phyloP scores from a whole-genome alignment of 129 eudicot species.

The Centella asiatica region DNA sequence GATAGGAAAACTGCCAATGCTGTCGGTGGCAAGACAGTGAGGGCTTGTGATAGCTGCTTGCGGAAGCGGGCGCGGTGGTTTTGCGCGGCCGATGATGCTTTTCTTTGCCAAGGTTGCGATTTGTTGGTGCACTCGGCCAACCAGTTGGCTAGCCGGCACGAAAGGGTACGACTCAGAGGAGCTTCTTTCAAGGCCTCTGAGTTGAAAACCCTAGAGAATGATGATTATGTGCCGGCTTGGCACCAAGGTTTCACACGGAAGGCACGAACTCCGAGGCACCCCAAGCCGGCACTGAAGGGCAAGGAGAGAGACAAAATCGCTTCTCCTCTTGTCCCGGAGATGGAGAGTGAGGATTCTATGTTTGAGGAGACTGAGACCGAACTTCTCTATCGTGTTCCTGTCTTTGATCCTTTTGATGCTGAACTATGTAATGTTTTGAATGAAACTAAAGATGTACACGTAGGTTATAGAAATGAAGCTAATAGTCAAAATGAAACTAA shows the following conservation, averaged over 20 bases:
- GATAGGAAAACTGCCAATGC: slow-evolving; percentile 52
- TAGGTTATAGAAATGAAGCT: background rate
- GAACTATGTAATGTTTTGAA: slow-evolving; percentile 30
- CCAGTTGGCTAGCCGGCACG: slow-evolving; percentile 73
- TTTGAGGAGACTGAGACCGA: slow-evolving; percentile 55
- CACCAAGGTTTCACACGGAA: slow-evolving; percentile 69
- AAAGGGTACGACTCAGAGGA: slow-evolving; percentile 50
- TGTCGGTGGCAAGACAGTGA: slow-evolving; percentile 62
- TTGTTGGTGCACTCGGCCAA: slow-evolving; percentile 70
- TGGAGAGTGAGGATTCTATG: slow-evolving; percentile 33
- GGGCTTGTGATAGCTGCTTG: slow-evolving; percentile 86
- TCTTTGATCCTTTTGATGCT: slow-evolving; percentile 49
- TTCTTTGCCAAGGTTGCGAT: slow-evolving; percentile 78
- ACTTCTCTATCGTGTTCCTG: slow-evolving; percentile 60
- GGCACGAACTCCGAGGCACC: slow-evolving; percentile 60
- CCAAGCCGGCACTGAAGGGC: slow-evolving; percentile 26
- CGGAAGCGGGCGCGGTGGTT: slow-evolving; percentile 73
- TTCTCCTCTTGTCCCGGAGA: slow-evolving; percentile 58
- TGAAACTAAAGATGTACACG: slow-evolving; percentile 6
- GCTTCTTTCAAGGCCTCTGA: slow-evolving; percentile 28
- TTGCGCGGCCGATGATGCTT: slow-evolving; percentile 84
- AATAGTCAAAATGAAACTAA: background rate
- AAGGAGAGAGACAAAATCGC: slow-evolving; percentile 14
- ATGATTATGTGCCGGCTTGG: slow-evolving; percentile 51
- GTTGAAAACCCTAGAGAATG: background rate